Evolutionary conservation across 441 rosid species (phyloP).

Genomic region (Omphalea diandra): DNA sequence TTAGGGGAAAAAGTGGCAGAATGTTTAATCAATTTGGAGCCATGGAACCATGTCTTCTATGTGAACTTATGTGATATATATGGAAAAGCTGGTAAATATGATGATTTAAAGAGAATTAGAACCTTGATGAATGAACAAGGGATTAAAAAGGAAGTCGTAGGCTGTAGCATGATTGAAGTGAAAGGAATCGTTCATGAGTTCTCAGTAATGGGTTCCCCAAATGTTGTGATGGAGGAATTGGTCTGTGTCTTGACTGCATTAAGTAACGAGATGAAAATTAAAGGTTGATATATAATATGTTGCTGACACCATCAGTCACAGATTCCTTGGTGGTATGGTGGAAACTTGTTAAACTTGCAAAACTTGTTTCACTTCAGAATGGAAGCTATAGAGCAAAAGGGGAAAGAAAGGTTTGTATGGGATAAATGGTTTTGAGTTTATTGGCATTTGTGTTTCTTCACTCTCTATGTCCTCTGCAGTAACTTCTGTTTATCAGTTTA

Average conservation of each 20-base stretch:
- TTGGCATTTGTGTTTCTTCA: too few relatives aligned
- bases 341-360: background rate
- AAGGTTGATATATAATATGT: background rate
- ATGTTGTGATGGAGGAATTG: constrained; percentile 31
- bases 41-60: constrained; percentile 55
- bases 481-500: too few relatives aligned
- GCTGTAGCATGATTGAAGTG: constrained; percentile 57
- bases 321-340: background rate
- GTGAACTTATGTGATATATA: constrained; percentile 49
- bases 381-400: too few relatives aligned
- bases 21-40: constrained; percentile 46
- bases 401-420: too few relatives aligned
- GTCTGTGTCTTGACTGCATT: constrained; percentile 32
- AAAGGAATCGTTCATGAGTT: constrained; percentile 51
- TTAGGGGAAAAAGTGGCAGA: constrained; percentile 50
- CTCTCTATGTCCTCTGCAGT: too few relatives aligned
- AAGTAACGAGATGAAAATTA: constrained; percentile 30
- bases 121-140: constrained; percentile 42
- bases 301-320: background rate
- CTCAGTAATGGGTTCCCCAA: constrained; percentile 38
- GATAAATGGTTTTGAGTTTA: too few relatives aligned
- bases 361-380: too few relatives aligned
- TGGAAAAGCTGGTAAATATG: constrained; percentile 47
- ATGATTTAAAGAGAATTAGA: constrained; percentile 40
- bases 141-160: constrained; percentile 45